These are phyloP conservation scores for Parastagonospora avenae DNA, from an alignment of 2,329 filamentous ascomycete species.

Conservation along the genomic window DNA sequence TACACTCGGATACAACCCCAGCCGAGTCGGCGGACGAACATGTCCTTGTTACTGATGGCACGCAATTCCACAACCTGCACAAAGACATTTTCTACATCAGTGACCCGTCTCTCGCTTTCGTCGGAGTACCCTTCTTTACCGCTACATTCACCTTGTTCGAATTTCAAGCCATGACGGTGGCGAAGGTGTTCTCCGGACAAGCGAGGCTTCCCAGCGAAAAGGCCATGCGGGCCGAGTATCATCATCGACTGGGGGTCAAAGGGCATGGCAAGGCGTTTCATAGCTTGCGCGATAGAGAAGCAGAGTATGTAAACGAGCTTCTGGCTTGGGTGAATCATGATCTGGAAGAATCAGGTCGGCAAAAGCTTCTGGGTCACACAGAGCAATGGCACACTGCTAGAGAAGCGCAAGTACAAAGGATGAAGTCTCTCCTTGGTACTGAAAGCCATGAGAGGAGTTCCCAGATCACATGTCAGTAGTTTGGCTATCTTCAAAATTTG, in stretches of 20 bases:
- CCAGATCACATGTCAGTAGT: slow-evolving; percentile 15
- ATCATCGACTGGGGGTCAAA: slow-evolving; percentile 41
- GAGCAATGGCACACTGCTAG: slow-evolving; percentile 44
- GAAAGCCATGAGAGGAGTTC: slow-evolving; percentile 1
- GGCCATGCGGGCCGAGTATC: slow-evolving; percentile 52
- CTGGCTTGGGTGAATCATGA: slow-evolving; percentile 47
- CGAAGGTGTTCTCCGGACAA: slow-evolving; percentile 61
- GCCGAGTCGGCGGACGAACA: slow-evolving; percentile 57
- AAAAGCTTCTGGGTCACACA: slow-evolving; percentile 42
- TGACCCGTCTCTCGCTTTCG: slow-evolving; percentile 66
- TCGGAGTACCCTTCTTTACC: slow-evolving; percentile 69
- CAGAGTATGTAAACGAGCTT: slow-evolving; percentile 49
- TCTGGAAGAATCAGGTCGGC: slow-evolving; percentile 18
- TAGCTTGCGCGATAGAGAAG: slow-evolving; percentile 48
- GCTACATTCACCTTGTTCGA: slow-evolving; percentile 74
- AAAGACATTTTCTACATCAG: slow-evolving; percentile 74
- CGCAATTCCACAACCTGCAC: slow-evolving; percentile 69
- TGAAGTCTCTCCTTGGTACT: slow-evolving; percentile 36
- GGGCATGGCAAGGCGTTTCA: slow-evolving; percentile 53
- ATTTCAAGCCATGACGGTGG: slow-evolving; percentile 68
- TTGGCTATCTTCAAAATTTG: not conserved
- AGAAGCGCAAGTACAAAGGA: slow-evolving; percentile 35
- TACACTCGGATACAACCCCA: slow-evolving; percentile 53
- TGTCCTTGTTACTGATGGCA: slow-evolving; percentile 67
- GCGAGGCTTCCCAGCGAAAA: slow-evolving; percentile 53